Evolutionary conservation across 805 yeast species (phyloP).

Genomic region (Saccharomyces kudriavzevii): DNA sequence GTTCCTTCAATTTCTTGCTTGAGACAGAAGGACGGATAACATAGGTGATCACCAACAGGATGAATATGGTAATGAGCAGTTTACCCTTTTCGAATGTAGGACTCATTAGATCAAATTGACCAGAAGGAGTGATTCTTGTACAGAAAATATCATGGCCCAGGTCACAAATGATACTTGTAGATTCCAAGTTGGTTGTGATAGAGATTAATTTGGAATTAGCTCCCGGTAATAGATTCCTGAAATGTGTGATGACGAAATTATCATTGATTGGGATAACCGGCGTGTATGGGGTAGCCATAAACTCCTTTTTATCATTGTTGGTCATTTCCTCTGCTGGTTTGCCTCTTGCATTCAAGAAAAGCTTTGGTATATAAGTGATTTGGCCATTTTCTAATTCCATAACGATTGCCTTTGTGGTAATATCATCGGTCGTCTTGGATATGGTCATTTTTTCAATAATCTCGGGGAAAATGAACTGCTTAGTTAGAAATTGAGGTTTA

Average conservation of each 20-base stretch:
- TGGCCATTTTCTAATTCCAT: slow-evolving; percentile 53
- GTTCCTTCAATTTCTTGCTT: slow-evolving; percentile 42
- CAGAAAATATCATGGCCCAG: slow-evolving; percentile 69
- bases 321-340: slow-evolving; percentile 47
- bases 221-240: slow-evolving; percentile 34
- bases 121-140: slow-evolving; percentile 70
- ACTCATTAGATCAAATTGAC: slow-evolving; percentile 70
- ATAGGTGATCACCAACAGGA: slow-evolving; percentile 40
- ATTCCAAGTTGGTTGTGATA: slow-evolving; percentile 63
- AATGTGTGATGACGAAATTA: slow-evolving; percentile 43
- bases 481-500: slow-evolving; percentile 43
- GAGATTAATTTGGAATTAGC: slow-evolving; percentile 34
- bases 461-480: slow-evolving; percentile 58
- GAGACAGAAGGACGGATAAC: slow-evolving; percentile 52
- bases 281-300: slow-evolving; percentile 54
- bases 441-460: slow-evolving; percentile 44
- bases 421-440: slow-evolving; percentile 55
- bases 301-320: slow-evolving; percentile 47
- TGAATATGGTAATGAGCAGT: slow-evolving; percentile 50
- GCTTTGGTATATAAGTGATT: slow-evolving; percentile 63
- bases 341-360: slow-evolving; percentile 59
- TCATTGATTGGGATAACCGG: slow-evolving; percentile 50
- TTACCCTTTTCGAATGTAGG: slow-evolving; percentile 58
- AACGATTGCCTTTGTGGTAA: slow-evolving; percentile 59
- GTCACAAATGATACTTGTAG: slow-evolving; percentile 65